Evolutionary conservation across 371 early-diverging fungal species (phyloP), one percentile per base, ranked within the genome.

Genomic region (Paraphysoderma sedebokerense): DNA sequence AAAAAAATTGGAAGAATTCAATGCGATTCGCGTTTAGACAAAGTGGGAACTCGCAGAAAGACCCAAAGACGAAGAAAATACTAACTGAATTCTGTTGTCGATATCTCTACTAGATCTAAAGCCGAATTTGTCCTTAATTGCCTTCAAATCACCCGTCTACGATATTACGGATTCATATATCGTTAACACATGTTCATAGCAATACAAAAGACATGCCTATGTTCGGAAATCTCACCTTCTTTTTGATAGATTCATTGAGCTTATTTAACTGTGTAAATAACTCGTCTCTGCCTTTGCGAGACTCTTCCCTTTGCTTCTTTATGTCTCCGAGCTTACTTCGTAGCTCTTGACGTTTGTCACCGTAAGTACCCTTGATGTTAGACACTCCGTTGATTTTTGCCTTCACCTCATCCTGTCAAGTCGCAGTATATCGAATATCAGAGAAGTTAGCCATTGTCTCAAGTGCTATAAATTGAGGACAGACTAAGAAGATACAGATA

Each of bases 61-160:
- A 41, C 28, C 34, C 27, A 20, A 48, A 38, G 20, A 35, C 12
- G 2, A 32, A 32, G 13, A 6, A 54, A 17, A 31, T 26, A 66
- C 70, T 47, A 70, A 80, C 81, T 44, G 57, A 59, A 92, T 81
- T 46, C 76, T 76, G 40, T 52, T 63, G 53, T 89, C 87, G 20
- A 88, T 74, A 34, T 87, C 92, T 28, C 67, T 82, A 20, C 71
- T 67, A 29, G 70, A 74, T 66, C 78, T 85, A 69, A 63, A 87
- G 26, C 80, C 77, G 26, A 81, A 67, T 63, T 82, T 87, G 55
- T 79, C 69, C 59, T 82, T 80, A 55, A 74, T 63, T 24, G 66
- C 63, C 63, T 79, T 81, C 50, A 81, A 57, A 27, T 85, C 83
- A 17, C 66, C 72, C 26, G 68, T 63, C 82, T 80, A 50, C 15